phyloP scores from a whole-genome alignment of 1,284 basidiomycete genomes.

The Apiotrichum gamsii region DNA sequence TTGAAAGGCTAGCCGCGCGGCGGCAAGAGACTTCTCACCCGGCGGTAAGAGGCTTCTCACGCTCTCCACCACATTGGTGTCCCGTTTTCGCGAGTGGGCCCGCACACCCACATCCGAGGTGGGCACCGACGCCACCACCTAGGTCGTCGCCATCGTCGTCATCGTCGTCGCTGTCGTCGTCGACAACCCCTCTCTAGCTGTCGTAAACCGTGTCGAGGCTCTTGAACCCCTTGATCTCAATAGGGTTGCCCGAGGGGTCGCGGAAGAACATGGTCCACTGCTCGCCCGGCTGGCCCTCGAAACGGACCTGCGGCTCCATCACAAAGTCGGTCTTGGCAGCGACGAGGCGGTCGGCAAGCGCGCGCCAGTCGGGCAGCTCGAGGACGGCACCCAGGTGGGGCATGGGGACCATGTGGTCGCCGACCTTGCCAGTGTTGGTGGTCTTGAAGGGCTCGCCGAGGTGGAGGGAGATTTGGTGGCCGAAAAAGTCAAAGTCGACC shows the following conservation, averaged over 20 bases:
- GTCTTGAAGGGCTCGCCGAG: constrained; percentile 15
- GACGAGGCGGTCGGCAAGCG: constrained; percentile 5
- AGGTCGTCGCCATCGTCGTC: no score
- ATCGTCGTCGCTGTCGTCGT: no score
- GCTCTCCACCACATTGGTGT: no score
- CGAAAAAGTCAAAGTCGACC: constrained; percentile 19
- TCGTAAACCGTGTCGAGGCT: constrained; percentile 10
- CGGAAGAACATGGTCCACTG: constrained; percentile 19
- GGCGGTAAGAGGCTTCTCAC: no score
- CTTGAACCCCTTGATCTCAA: constrained; percentile 17
- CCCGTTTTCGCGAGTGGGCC: no score
- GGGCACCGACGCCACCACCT: no score
- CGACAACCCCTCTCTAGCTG: no score
- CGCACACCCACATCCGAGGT: no score
- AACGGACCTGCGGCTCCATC: constrained; percentile 16
- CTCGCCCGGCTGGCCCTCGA: constrained; percentile 14
- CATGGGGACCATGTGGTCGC: constrained; percentile 18
- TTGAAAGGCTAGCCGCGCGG: no score
- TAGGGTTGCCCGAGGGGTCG: constrained; percentile 12
- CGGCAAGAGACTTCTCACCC: no score
- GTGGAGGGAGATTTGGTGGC: constrained; percentile 15
- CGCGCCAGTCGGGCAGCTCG: constrained; percentile 8
- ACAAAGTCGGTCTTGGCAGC: constrained; percentile 11
- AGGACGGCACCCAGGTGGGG: constrained; percentile 14
- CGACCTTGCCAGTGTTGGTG: constrained; percentile 13